These are phyloP conservation scores for Penicillium hesseltinei DNA, from an alignment of 2,329 filamentous ascomycete species.

Conservation along the genomic window DNA sequence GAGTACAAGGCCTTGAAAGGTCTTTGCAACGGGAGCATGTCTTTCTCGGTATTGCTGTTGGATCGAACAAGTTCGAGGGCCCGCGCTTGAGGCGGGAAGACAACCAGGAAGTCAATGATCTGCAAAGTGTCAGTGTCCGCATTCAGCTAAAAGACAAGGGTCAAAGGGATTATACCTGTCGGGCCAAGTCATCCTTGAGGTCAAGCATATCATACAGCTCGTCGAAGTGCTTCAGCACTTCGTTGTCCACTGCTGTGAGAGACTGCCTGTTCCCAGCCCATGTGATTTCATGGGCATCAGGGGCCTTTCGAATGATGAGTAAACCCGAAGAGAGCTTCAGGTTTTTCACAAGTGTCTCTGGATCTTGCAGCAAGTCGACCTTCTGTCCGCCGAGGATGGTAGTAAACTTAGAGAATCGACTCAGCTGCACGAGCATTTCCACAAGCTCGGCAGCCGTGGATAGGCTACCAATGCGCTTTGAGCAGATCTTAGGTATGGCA, in stretches of 20 bases:
- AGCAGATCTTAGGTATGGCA: constrained; percentile 58
- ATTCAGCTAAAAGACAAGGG: background rate
- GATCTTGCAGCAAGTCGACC: constrained; percentile 60
- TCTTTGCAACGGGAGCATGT: constrained; percentile 66
- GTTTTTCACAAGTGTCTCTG: constrained; percentile 65
- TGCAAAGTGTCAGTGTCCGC: constrained; percentile 24
- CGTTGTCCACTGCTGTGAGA: constrained; percentile 66
- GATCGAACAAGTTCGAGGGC: constrained; percentile 60
- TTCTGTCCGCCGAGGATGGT: constrained; percentile 68
- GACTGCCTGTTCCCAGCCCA: constrained; percentile 45
- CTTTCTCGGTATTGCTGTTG: constrained; percentile 51
- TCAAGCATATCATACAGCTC: constrained; percentile 79
- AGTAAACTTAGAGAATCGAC: constrained; percentile 73
- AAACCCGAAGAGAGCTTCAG: constrained; percentile 64
- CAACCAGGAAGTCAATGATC: constrained; percentile 69
- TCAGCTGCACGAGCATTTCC: constrained; percentile 64
- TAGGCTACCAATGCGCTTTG: constrained; percentile 64
- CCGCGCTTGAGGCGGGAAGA: constrained; percentile 66
- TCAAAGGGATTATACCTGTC: constrained; percentile 53
- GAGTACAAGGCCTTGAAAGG: constrained; percentile 75
- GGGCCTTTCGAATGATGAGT: constrained; percentile 61
- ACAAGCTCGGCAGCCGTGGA: constrained; percentile 71
- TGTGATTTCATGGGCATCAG: constrained; percentile 45
- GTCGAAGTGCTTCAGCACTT: constrained; percentile 78
- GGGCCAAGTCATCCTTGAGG: constrained; percentile 66